A percentile compares a stretch with the other conserved stretches of the same genome.
Conservation (phyloP, 208 protist species). For the Porcisia deanei region DNA sequence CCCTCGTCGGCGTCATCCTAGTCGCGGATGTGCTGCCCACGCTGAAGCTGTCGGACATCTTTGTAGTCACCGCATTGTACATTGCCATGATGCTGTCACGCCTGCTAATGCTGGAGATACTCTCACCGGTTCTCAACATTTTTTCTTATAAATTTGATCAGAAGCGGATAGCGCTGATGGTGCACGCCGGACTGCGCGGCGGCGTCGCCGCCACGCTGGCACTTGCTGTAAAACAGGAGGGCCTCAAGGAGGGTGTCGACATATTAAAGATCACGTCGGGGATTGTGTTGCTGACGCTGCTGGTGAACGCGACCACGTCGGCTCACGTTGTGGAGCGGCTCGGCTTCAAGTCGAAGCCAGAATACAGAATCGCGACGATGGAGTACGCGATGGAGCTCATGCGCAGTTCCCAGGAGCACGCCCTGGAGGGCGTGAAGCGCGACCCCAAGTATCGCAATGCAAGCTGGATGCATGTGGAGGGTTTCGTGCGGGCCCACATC, state of each 20-base stretch:
- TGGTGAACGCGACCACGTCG: slow-evolving; percentile 79
- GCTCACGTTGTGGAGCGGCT: slow-evolving; percentile 42
- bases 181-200: slow-evolving; percentile 79
- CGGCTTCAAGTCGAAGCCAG: slow-evolving; percentile 62
- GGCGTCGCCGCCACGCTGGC: slow-evolving; percentile 81
- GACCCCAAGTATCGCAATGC: slow-evolving; percentile 72
- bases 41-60: slow-evolving; percentile 48
- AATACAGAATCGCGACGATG: slow-evolving; percentile 66
- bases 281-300: slow-evolving; percentile 71
- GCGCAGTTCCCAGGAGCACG: slow-evolving; percentile 35
- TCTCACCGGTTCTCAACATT: slow-evolving; percentile 71
- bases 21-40: slow-evolving; percentile 68
- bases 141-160: slow-evolving; percentile 62
- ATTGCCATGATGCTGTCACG: slow-evolving; percentile 61
- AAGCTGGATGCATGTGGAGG: slow-evolving; percentile 70
- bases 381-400: slow-evolving; percentile 59
- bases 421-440: slow-evolving; percentile 56
- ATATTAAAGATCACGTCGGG: slow-evolving; percentile 79
- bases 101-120: slow-evolving; percentile 63
- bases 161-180: slow-evolving; percentile 52
- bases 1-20: slow-evolving; percentile 84
- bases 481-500: slow-evolving; percentile 47
- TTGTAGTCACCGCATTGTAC: slow-evolving; percentile 68
- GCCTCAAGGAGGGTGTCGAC: slow-evolving; percentile 47
- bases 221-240: slow-evolving; percentile 60